Percentiles rank a stretch among this genome's conserved stretches.
phyloP scores from a whole-genome alignment of 2,329 filamentous ascomycete species.

The Coniochaeta pulveracea region DNA sequence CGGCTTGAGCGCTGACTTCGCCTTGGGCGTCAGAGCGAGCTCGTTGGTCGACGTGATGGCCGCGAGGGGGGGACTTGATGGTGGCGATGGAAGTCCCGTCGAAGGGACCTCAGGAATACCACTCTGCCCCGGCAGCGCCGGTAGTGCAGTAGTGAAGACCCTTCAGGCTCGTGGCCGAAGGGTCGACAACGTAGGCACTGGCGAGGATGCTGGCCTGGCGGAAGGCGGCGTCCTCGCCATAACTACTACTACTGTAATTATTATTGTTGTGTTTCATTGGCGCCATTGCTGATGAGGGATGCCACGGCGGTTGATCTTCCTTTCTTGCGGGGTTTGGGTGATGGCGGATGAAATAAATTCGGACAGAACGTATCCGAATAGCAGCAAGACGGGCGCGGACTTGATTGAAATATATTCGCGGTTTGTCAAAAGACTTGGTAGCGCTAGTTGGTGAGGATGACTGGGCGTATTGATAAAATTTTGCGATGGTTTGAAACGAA shows the following conservation, averaged over 20 bases:
- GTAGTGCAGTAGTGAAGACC: constrained; percentile 96
- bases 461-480: no score
- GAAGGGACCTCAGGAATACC: constrained; percentile 89
- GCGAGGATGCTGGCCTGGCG: constrained; percentile 69
- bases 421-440: no score
- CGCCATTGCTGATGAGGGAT: constrained; percentile 36
- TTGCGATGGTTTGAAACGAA: no score
- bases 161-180: constrained; percentile 53
- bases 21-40: constrained; percentile 52
- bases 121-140: constrained; percentile 67
- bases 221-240: constrained; percentile 55
- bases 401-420: no score
- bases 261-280: constrained; percentile 60
- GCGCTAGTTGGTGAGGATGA: no score
- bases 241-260: constrained; percentile 69
- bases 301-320: constrained; percentile 18
- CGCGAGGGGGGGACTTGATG: constrained; percentile 82
- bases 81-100: constrained; percentile 75
- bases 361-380: no score
- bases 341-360: no score
- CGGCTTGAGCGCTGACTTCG: constrained; percentile 19
- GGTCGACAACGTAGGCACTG: constrained; percentile 81
- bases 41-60: constrained; percentile 58
- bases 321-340: no score
- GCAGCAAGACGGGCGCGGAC: constrained; percentile 1